Percentiles rank a stretch among this genome's conserved stretches.
These are phyloP conservation scores for Zygotorulaspora danielsina DNA, from an alignment of 805 yeast species.

Conservation along the genomic window DNA sequence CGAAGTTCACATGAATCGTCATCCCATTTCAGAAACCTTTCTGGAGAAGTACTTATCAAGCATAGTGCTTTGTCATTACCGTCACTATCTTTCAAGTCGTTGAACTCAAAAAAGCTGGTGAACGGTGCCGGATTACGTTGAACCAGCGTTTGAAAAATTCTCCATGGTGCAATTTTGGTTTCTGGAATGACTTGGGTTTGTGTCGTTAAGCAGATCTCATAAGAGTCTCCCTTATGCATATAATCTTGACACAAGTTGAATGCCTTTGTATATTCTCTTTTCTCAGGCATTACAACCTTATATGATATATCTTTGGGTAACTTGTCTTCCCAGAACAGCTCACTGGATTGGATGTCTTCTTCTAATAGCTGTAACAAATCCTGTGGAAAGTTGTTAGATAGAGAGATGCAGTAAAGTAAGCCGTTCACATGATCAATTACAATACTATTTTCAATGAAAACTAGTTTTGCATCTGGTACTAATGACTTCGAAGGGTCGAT, in stretches of 20 bases:
- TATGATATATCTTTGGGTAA: constrained; percentile 27
- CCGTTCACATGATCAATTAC: constrained; percentile 47
- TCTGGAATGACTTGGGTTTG: constrained; percentile 60
- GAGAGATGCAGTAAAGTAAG: constrained; percentile 50
- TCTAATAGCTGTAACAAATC: constrained; percentile 10
- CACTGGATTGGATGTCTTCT: constrained; percentile 2
- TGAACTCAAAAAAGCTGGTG: constrained; percentile 70
- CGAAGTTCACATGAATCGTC: constrained; percentile 64
- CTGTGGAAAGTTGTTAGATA: constrained; percentile 39
- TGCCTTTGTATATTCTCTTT: constrained; percentile 47
- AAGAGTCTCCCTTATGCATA: constrained; percentile 79
- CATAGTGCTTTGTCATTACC: constrained; percentile 44
- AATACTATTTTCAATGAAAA: constrained; percentile 63
- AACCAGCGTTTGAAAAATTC: constrained; percentile 67
- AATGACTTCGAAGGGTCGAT: constrained; percentile 28
- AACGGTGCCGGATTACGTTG: constrained; percentile 87
- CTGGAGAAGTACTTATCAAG: constrained; percentile 88
- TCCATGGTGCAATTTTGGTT: constrained; percentile 58
- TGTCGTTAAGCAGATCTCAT: constrained; percentile 86
- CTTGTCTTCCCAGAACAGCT: constrained; percentile 9
- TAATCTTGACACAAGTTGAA: constrained; percentile 63
- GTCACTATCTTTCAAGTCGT: constrained; percentile 22
- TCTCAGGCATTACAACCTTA: constrained; percentile 47
- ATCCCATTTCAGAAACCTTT: constrained; percentile 82
- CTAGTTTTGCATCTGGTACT: constrained; percentile 74